Conservation (phyloP, 441 rosid genomes). For the Croton laevigatus region DNA sequence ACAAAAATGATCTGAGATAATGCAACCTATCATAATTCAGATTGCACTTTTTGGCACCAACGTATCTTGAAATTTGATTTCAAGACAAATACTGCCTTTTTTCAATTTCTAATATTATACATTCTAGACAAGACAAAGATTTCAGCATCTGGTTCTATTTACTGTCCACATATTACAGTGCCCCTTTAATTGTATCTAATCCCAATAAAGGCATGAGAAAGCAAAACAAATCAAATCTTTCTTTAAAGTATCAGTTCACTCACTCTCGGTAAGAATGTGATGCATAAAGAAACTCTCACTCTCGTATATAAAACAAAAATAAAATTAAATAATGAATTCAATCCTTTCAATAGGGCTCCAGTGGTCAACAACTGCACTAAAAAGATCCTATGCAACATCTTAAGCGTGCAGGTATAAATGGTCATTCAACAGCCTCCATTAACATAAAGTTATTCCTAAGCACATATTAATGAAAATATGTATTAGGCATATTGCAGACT, state of each 20-base stretch:
- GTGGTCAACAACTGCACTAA: slow-evolving; percentile 8
- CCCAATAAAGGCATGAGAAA: slow-evolving; percentile 14
- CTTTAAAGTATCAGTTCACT: slow-evolving; percentile 18
- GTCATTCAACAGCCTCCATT: slow-evolving; percentile 29
- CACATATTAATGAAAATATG: slow-evolving; percentile 22
- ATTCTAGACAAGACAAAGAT: slow-evolving; percentile 19
- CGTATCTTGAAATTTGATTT: slow-evolving; percentile 13
- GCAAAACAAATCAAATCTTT: slow-evolving; percentile 24
- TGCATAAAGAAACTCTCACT: background rate
- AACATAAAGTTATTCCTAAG: slow-evolving; percentile 29
- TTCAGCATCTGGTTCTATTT: slow-evolving; percentile 30
- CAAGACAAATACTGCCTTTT: background rate
- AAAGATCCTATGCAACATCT: slow-evolving; percentile 6
- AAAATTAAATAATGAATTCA: background rate
- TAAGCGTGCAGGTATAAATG: slow-evolving; percentile 25
- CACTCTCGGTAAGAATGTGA: slow-evolving; percentile 16
- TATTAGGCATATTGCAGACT: slow-evolving; percentile 14
- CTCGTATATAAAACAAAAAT: background rate
- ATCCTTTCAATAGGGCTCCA: slow-evolving; percentile 9
- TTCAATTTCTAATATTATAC: slow-evolving; percentile 12
- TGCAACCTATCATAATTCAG: slow-evolving; percentile 4
- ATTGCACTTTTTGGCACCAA: background rate
- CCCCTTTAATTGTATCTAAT: slow-evolving; percentile 5
- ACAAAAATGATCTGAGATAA: background rate
- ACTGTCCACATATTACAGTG: slow-evolving; percentile 17